phyloP scores from a whole-genome alignment of 345 rosid genomes.

The Ricinus communis region DNA sequence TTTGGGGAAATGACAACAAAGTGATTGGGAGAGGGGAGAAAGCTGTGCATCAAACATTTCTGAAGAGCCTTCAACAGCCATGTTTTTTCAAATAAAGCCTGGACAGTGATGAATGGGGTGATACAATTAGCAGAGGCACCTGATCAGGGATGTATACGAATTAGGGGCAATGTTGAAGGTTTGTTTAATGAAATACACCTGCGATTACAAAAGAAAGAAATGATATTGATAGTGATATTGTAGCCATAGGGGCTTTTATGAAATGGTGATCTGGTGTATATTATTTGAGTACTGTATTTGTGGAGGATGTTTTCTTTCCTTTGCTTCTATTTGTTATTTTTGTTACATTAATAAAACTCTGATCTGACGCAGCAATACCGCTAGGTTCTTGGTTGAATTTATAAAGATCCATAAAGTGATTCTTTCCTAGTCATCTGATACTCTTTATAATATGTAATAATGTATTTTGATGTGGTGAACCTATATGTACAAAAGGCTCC shows the following conservation, averaged over 20 bases:
- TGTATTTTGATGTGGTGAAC: too few species aligned
- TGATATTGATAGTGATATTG: slow-evolving; percentile 15
- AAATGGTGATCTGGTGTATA: slow-evolving; percentile 3
- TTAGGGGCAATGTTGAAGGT: background rate
- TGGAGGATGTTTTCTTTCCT: too few species aligned
- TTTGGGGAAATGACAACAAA: slow-evolving; percentile 37
- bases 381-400: background rate
- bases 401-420: background rate
- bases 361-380: background rate
- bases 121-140: background rate
- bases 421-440: too few species aligned
- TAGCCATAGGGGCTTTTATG: slow-evolving; percentile 10
- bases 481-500: too few species aligned
- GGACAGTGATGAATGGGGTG: background rate
- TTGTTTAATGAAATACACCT: slow-evolving; percentile 5
- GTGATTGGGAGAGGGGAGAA: slow-evolving; percentile 17
- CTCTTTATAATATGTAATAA: too few species aligned
- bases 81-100: background rate
- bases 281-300: background rate
- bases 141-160: background rate
- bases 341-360: background rate
- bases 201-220: slow-evolving; percentile 8
- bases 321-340: too few species aligned
- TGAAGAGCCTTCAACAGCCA: background rate
- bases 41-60: background rate